Conservation (phyloP, 2,329 filamentous ascomycete species). For the Exophiala bonariae region DNA sequence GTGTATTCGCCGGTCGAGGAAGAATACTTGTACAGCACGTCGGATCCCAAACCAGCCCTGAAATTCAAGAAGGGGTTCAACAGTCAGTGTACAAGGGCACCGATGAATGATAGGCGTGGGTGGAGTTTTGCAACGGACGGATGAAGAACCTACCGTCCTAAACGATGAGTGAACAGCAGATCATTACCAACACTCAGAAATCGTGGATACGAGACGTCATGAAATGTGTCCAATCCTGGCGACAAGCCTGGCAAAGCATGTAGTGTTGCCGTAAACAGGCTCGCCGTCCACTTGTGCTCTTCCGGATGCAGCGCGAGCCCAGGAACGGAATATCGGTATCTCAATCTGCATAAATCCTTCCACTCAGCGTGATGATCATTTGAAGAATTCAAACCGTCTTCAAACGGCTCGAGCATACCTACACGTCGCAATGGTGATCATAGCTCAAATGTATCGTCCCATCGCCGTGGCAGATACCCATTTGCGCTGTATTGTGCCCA, state of each 20-base stretch:
- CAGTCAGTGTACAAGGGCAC: too few species aligned
- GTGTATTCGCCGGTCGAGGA: background rate
- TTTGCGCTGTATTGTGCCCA: slow-evolving; percentile 1
- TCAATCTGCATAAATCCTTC: background rate
- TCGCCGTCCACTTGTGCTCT: background rate
- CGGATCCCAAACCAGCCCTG: background rate
- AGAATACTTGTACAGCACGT: background rate
- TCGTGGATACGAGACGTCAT: slow-evolving; percentile 1
- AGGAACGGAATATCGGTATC: background rate
- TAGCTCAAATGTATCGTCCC: background rate
- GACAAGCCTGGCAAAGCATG: background rate
- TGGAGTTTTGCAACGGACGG: too few species aligned
- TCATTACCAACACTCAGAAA: background rate
- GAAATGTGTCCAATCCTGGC: background rate
- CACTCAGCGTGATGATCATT: background rate
- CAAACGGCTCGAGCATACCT: background rate
- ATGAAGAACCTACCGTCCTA: background rate
- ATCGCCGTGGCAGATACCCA: slow-evolving; percentile 1
- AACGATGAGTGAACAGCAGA: background rate
- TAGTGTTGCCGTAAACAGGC: background rate
- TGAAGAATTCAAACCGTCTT: too few species aligned
- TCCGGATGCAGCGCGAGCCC: background rate
- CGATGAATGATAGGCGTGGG: too few species aligned
- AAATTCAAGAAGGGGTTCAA: too few species aligned
- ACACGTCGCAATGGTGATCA: slow-evolving; percentile 3